Base-by-base conservation (phyloP, 2,329 filamentous ascomycete species). In the Cercospora sp. region DNA sequence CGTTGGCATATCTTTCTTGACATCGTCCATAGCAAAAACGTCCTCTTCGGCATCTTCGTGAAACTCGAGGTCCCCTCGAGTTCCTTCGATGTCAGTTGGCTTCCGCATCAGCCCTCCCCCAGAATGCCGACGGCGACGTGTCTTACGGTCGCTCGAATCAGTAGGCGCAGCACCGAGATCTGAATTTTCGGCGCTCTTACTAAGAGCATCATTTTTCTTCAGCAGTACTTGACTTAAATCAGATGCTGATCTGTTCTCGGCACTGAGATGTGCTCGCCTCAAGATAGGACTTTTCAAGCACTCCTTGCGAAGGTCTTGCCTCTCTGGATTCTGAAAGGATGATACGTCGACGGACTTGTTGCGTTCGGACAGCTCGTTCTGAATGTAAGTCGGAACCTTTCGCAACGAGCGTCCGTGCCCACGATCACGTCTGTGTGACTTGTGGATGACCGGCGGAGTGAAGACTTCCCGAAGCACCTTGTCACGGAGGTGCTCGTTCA, bases 381-480 rank as follows among this genome's bases (percentile, higher is more conserved):
- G 76, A 30, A 75, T 75, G 74, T 70, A 77, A 34, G 72, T 71
- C 6, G 73, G 72, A 6, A 76, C 55, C 34, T 70, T 71, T 21
- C 73, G 77, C 6, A 81, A 84, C 32, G 90, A 86, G 37, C 94
- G 83, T 12, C 87, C 85, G 65, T 91, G 85, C 51, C 89, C 87
- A 18, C 85, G 84, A 21, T 91, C 90, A 69, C 88, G 87, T 34
- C 90, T 89, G 69, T 93, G 90, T 69, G 91, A 90, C 74, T 94
- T 92, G 74, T 92, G 90, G 69, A 97, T 91, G 0, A 91, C 89
- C 63, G 93, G 91, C 68, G 93, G 92, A 53, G 93, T 84, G 76
- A 97, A 97, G 0, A 94, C 94, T 77, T 97, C 94, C 45, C 93
- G 92, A 76, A 97, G 90, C 0, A 97, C 93, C 78, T 97, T 92